Evolutionary conservation across 306 rosid genomes (phyloP), one percentile per base, ranked within the genome.

Genomic region (Canavalia gladiata): DNA sequence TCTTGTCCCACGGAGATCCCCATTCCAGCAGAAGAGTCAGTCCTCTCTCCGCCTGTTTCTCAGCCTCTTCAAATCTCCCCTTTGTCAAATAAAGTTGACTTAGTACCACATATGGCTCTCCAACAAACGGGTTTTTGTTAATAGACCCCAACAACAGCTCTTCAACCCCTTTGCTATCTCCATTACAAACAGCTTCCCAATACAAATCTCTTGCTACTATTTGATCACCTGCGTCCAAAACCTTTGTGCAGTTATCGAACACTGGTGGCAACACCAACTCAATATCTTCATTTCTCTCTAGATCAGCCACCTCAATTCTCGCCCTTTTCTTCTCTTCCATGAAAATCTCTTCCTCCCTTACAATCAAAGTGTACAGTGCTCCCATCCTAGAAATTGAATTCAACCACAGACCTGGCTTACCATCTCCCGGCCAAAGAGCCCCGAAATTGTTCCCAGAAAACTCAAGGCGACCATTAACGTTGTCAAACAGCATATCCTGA

Each of bases 1-100:
- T 88, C 91, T 95, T 95, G 81, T 95, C 99, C 99, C 97, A 95
- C 1, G 92, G 86, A 74, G 92, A 84, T 0, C 92, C 97, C 98
- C 98, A 95, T 82, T 89, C 88, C 69, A 95, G 46, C 73, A 93
- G 1, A 39, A 91, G 89, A 1, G 51, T 88, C 73, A 95, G 2
- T 29, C 97, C 99, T 82, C 57, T 92, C 84, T 85, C 89, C 0
- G 97, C 97, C 29, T 84, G 79, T 11, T 37, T 85, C 82, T 91
- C 97, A 1, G 91, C 98, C 80, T 93, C 97, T 13, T 90, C 97
- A 79, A 72, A 95, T 81, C 86, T 84, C 54, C 89, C 96, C 11
- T 73, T 2, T 5, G 60, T 81, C 84, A 93, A 56, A 84, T 79
- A 88, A 37, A 88, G 74, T 78, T 93, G 98, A 75, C 84, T 91